phyloP scores from a whole-genome alignment of 371 early-diverging fungal genomes.

The Mucor lusitanicus region DNA sequence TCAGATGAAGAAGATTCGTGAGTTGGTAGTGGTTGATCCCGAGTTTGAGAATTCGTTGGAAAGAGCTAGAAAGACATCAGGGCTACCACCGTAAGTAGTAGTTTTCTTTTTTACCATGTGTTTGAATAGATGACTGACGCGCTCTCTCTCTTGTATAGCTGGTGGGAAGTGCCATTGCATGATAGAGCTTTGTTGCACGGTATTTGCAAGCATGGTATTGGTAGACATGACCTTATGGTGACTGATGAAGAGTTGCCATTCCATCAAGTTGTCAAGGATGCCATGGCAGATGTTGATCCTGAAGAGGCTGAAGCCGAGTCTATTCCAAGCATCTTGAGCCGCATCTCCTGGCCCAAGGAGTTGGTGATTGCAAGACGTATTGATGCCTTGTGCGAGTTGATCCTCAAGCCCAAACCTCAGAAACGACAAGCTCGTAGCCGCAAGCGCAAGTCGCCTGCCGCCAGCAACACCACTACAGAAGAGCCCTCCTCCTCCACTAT shows the following conservation, averaged over 20 bases:
- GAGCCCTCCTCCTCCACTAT: neutral
- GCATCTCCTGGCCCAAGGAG: slow-evolving; percentile 59
- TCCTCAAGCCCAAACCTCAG: slow-evolving; percentile 45
- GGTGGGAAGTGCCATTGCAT: slow-evolving; percentile 68
- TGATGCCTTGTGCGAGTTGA: slow-evolving; percentile 55
- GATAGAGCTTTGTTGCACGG: slow-evolving; percentile 69
- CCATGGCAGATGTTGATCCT: slow-evolving; percentile 1
- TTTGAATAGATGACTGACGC: neutral
- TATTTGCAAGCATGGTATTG: slow-evolving; percentile 69
- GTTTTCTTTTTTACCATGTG: neutral
- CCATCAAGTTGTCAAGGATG: slow-evolving; percentile 26
- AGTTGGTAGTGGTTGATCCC: slow-evolving; percentile 58
- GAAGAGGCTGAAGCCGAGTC: slow-evolving; percentile 9
- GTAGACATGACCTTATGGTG: slow-evolving; percentile 66
- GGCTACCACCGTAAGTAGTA: slow-evolving; percentile 35
- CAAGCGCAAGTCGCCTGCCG: slow-evolving; percentile 10
- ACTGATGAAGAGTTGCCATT: slow-evolving; percentile 60
- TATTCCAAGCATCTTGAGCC: slow-evolving; percentile 20
- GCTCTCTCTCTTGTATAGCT: slow-evolving; percentile 28
- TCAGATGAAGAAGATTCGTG: slow-evolving; percentile 65
- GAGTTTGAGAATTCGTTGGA: slow-evolving; percentile 38
- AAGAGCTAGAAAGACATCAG: slow-evolving; percentile 39
- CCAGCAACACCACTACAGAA: neutral
- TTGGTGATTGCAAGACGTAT: slow-evolving; percentile 56
- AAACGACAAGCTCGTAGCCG: slow-evolving; percentile 16